Evolutionary conservation across 495 filamentous ascomycete species (phyloP).

Genomic region (Xylaria flabelliformis): DNA sequence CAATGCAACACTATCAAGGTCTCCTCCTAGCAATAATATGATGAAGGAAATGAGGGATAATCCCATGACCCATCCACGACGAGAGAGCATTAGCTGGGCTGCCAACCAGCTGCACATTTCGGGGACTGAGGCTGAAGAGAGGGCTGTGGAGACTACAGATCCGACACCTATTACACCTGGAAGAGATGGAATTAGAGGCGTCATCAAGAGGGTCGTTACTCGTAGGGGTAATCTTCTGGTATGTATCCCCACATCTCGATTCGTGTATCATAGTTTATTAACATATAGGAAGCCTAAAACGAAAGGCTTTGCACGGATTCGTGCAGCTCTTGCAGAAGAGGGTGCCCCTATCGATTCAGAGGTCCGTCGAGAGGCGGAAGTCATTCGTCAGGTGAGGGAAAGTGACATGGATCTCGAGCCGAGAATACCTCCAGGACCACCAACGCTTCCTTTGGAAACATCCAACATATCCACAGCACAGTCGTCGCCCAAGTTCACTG

Average conservation of each 20-base stretch:
- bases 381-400: conserved; percentile 91
- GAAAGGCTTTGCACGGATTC: conserved; percentile 90
- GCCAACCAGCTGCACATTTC: conserved; percentile 87
- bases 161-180: conserved; percentile 49
- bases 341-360: conserved; percentile 85
- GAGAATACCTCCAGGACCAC: conserved; percentile 33
- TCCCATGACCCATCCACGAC: conserved; percentile 60
- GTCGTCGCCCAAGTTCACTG: conserved; percentile 55
- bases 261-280: background rate
- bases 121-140: conserved; percentile 80
- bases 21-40: conserved; percentile 46
- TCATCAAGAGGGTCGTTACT: conserved; percentile 75
- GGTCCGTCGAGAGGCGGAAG: conserved; percentile 89
- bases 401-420: conserved; percentile 62
- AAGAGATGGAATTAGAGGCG: conserved; percentile 55
- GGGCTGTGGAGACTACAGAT: conserved; percentile 59
- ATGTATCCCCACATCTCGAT: conserved; percentile 40
- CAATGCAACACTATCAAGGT: conserved; percentile 48
- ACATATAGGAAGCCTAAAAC: conserved; percentile 73
- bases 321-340: conserved; percentile 88
- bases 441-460: conserved; percentile 30
- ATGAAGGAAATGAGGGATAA: conserved; percentile 44
- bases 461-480: conserved; percentile 54
- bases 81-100: conserved; percentile 86
- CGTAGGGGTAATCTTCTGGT: conserved; percentile 87